Base-by-base conservation (phyloP, 176 grass and related monocot species). In the Musa beccarii region DNA sequence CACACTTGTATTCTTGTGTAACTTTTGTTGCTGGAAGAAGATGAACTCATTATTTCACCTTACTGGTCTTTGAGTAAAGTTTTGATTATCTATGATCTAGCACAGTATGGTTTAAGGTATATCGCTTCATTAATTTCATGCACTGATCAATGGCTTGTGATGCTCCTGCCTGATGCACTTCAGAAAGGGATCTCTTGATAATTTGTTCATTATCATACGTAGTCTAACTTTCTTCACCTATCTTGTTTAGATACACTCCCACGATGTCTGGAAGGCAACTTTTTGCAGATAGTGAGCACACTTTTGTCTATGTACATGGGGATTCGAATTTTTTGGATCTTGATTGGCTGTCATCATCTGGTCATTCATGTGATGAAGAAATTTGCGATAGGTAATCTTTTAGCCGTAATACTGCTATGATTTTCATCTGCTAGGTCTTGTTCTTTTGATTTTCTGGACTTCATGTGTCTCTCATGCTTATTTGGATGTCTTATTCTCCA, bases 311-410 rank as follows among this genome's bases (percentile, higher is more conserved):
- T 59, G 77, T 71, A 79, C 68, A 52, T 19, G 77, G 77, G 20
- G 77, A 79, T 56, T 79, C 77, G 51, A 79, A 71, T 70, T 79
- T 79, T 69, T 28, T 79, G 29, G 66, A 71, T 52, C 65, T 79
- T 59, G 77, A 79, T 59, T 79, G 53, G 66, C 28, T 79, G 54
- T 79, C 77, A 54, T 79, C 77, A 57, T 79, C 77, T 70, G 77
- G 77, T 22, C 59, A 79, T 79, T 79, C 77, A 23, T 79, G 77
- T 23, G 66, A 79, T n/a, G 77, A 70, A 53, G 66, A 71, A 70
- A 69, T 49, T 70, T 59, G 11, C 59, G 77, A 71, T 20, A 79
- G 77, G 77, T 79, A 56, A 79, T 50, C 26, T 14, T 59, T 67
- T 59, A 50, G 28, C 49, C 9, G n/a, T 52, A 21, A 13, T 23